Evolutionary conservation across 768 basidiomycete genomes (phyloP), one percentile per base, ranked within the genome.

Genomic region (Macrolepiota albuminosa): DNA sequence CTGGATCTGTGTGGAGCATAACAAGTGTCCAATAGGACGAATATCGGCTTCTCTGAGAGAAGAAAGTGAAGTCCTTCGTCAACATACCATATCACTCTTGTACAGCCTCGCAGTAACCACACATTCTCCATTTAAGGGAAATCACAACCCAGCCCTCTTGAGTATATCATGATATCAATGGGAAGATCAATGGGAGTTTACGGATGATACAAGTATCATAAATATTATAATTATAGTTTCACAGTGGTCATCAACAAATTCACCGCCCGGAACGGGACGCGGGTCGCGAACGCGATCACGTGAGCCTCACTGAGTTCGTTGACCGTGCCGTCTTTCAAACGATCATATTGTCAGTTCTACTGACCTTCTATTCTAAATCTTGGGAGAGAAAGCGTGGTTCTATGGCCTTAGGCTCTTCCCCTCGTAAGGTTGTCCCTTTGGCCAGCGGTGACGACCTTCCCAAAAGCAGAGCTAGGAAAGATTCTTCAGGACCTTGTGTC

Each of bases 401-500:
- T 33, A 90, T 90, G 88, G 83, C 86, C 51, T 74, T 89, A 55
- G 86, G 76, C 68, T 75, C 78, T 29, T 89, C 89, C 39, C 90
- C 90, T 46, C 79, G 90, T 59, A 92, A 92, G 74, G 75, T 81
- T 6, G 78, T 91, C 9, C 88, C 90, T 42, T 78, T 92, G 36
- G 81, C 88, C n/a, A 81, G 75, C 66, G 89, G 87, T 47, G 85
- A 89, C 61, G 86, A 89, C 63, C 84, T 85, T 65, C 67, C 76
- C 31, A 76, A 78, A 31, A 73, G 76, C 33, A 76, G 78, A 31
- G 73, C 78, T 45, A 77, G 80, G 48, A 75, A 73, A 34, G 73
- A 71, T 37, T 73, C 81, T 45, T 71, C 73, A 18, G 68, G 74
- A 36, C 68, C 76, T 36, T 71, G 75, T 54, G 66, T 84, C 63